Percentiles rank a stretch among this genome's conserved stretches.
These are phyloP conservation scores for Botrytis cinerea DNA, from an alignment of 2,329 filamentous ascomycete genomes.

Conservation along the genomic window DNA sequence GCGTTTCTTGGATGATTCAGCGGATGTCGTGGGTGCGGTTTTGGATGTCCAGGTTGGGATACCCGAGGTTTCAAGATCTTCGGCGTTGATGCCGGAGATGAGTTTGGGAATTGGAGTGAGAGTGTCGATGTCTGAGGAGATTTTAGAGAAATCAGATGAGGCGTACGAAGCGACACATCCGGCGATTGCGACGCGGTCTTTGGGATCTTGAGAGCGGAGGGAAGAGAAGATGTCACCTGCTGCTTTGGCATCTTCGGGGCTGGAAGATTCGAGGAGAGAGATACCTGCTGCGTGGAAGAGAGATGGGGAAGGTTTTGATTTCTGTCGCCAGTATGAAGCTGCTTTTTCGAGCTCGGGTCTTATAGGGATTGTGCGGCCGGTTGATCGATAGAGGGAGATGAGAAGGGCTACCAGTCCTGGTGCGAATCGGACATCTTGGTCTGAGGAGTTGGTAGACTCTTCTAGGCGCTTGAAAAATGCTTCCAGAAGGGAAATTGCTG, in stretches of 20 bases:
- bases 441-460: slow-evolving; percentile 54
- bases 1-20: slow-evolving; percentile 54
- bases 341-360: slow-evolving; percentile 76
- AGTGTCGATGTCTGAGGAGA: slow-evolving; percentile 55
- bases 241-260: slow-evolving; percentile 64
- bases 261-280: slow-evolving; percentile 75
- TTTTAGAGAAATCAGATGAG: slow-evolving; percentile 57
- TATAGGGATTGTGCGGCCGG: slow-evolving; percentile 72
- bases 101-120: slow-evolving; percentile 66
- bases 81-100: slow-evolving; percentile 60
- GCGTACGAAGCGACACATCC: slow-evolving; percentile 86
- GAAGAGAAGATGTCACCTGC: slow-evolving; percentile 79
- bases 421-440: slow-evolving; percentile 73
- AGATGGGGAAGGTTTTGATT: slow-evolving; percentile 58
- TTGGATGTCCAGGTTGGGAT: slow-evolving; percentile 52
- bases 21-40: slow-evolving; percentile 42
- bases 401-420: slow-evolving; percentile 82
- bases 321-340: slow-evolving; percentile 75
- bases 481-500: slow-evolving; percentile 75
- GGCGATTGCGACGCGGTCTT: slow-evolving; percentile 70
- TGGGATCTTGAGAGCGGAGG: slow-evolving; percentile 65
- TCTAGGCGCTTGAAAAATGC: slow-evolving; percentile 73
- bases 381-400: slow-evolving; percentile 74
- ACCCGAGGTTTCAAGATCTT: slow-evolving; percentile 65
- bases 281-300: slow-evolving; percentile 81